Percentiles rank a stretch among this genome's conserved stretches.
Conservation (phyloP, 2,329 filamentous ascomycete genomes). For the Ophiostoma himal-ulmi region DNA sequence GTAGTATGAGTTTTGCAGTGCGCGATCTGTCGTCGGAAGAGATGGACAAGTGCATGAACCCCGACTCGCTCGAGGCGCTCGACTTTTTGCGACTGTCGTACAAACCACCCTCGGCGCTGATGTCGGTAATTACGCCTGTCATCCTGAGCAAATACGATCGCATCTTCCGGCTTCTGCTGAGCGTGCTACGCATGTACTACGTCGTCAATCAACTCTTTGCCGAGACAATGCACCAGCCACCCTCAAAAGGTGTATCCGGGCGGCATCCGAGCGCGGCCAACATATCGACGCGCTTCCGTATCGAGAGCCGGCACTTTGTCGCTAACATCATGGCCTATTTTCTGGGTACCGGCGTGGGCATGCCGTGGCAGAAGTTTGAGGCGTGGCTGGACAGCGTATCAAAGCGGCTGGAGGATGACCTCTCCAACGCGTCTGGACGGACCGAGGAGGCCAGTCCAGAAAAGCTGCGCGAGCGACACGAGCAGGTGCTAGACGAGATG, state of each 20-base stretch:
- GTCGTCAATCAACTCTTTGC: slow-evolving; percentile 62
- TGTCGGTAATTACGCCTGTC: slow-evolving; percentile 64
- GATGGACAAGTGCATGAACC: slow-evolving; percentile 76
- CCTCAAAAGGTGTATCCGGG: neutral
- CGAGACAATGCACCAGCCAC: slow-evolving; percentile 33
- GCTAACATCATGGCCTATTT: slow-evolving; percentile 68
- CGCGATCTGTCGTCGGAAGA: slow-evolving; percentile 73
- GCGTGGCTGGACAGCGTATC: slow-evolving; percentile 60
- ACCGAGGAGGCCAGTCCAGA: slow-evolving; percentile 51
- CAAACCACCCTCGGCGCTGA: slow-evolving; percentile 64
- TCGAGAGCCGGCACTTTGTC: slow-evolving; percentile 77
- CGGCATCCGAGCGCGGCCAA: neutral
- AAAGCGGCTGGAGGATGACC: slow-evolving; percentile 43
- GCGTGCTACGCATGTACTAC: slow-evolving; percentile 71
- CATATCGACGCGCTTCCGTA: slow-evolving; percentile 50
- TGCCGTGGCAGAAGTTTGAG: slow-evolving; percentile 68
- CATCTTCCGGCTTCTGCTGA: slow-evolving; percentile 74
- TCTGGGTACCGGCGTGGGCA: slow-evolving; percentile 68
- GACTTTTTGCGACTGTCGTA: slow-evolving; percentile 90
- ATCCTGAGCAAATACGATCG: slow-evolving; percentile 75
- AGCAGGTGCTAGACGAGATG: slow-evolving; percentile 67
- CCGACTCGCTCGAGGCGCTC: slow-evolving; percentile 76
- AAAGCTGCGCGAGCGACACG: slow-evolving; percentile 62
- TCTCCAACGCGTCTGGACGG: slow-evolving; percentile 29
- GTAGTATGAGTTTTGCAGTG: slow-evolving; percentile 74